Conservation (phyloP, 2,329 filamentous ascomycete genomes). For the Ramularia endophylla region DNA sequence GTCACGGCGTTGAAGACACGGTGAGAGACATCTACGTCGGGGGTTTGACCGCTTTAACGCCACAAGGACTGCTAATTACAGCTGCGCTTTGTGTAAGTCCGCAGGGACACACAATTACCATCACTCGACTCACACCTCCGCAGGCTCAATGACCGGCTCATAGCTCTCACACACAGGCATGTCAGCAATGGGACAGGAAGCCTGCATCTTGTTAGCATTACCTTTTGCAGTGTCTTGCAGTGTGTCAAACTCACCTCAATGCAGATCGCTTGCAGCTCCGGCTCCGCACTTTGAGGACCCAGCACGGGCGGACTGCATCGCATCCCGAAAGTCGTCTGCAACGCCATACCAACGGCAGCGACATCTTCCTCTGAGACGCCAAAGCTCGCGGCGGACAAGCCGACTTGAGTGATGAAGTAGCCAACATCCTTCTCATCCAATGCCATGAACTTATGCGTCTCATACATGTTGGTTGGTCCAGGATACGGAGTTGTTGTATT, state of each 20-base stretch:
- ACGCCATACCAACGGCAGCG: slow-evolving; percentile 42
- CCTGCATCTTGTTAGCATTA: neutral
- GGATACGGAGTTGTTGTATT: slow-evolving; percentile 48
- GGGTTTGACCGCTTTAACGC: no score
- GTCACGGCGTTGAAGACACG: no score
- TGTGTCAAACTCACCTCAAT: slow-evolving; percentile 31
- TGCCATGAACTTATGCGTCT: slow-evolving; percentile 54
- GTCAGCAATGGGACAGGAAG: slow-evolving; percentile 7
- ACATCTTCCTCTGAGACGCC: slow-evolving; percentile 53
- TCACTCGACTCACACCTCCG: no score
- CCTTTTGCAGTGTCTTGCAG: no score
- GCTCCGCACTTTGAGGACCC: slow-evolving; percentile 41
- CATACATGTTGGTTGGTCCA: slow-evolving; percentile 44
- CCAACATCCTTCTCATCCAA: slow-evolving; percentile 47
- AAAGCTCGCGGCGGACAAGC: slow-evolving; percentile 51
- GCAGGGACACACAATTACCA: no score
- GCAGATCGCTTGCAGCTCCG: slow-evolving; percentile 53
- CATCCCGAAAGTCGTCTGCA: slow-evolving; percentile 48
- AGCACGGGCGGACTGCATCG: slow-evolving; percentile 45
- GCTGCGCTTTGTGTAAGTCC: no score
- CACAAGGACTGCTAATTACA: no score
- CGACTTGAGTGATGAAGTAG: slow-evolving; percentile 57
- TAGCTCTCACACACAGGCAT: slow-evolving; percentile 45
- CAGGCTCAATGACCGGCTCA: slow-evolving; percentile 19
- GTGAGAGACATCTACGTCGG: no score